Conservation (phyloP, 768 basidiomycete genomes). For the Dentipellis fragilis region DNA sequence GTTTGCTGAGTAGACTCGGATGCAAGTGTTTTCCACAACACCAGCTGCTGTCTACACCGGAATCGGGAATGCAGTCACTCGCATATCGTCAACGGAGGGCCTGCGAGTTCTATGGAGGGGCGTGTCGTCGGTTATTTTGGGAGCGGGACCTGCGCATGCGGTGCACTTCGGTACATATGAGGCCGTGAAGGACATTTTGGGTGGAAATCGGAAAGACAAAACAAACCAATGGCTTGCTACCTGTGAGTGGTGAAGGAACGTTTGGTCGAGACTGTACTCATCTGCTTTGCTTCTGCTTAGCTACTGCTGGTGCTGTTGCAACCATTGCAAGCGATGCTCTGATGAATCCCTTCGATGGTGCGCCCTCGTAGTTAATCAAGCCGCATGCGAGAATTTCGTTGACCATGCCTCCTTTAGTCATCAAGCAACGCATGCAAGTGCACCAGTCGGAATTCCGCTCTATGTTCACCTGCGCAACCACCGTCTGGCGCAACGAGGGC, state of each 20-base stretch:
- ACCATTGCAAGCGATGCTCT: conserved; percentile 94
- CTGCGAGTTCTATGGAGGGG: conserved; percentile 89
- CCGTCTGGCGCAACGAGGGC: conserved; percentile 81
- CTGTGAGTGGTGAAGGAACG: conserved; percentile 40
- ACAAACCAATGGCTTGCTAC: conserved; percentile 84
- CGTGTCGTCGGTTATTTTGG: conserved; percentile 89
- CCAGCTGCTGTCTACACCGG: conserved; percentile 82
- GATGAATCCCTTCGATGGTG: conserved; percentile 99
- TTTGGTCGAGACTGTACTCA: not conserved
- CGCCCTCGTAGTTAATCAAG: conserved; percentile 17
- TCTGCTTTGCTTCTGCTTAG: conserved; percentile 28
- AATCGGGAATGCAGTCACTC: conserved; percentile 81
- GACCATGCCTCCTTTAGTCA: conserved; percentile 46
- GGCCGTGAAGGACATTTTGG: conserved; percentile 85
- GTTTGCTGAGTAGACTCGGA: conserved; percentile 65
- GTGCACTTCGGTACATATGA: conserved; percentile 97
- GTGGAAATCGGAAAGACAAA: conserved; percentile 59
- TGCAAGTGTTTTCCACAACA: conserved; percentile 92
- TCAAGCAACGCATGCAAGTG: conserved; percentile 99
- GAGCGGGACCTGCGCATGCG: conserved; percentile 96
- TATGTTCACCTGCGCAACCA: conserved; percentile 74
- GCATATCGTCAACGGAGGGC: conserved; percentile 93
- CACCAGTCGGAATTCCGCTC: conserved; percentile 89
- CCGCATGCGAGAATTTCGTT: conserved; percentile 1
- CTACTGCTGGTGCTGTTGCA: conserved; percentile 87